Evolutionary conservation across 2,329 filamentous ascomycete species (phyloP).

Genomic region (Xylariaceae sp.): DNA sequence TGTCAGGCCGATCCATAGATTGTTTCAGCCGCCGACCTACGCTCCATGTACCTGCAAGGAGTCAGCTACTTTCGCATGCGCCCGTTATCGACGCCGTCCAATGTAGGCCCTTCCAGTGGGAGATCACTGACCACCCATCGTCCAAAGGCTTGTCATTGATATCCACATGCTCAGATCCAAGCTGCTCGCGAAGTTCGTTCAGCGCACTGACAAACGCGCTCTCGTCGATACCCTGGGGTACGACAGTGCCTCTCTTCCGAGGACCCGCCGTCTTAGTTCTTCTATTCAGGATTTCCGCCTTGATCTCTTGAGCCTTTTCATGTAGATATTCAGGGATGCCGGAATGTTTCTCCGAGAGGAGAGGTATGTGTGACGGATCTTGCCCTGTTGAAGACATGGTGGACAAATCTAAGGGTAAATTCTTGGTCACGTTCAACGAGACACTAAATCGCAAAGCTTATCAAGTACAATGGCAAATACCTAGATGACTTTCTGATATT

Average conservation of each 20-base stretch:
- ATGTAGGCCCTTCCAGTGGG: too few species aligned
- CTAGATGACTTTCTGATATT: too few species aligned
- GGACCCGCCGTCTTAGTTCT: constrained; percentile 27
- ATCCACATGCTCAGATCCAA: constrained; percentile 35
- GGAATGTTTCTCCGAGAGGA: constrained; percentile 33
- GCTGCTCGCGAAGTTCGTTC: constrained; percentile 29
- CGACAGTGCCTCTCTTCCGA: constrained; percentile 27
- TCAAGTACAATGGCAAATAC: too few species aligned
- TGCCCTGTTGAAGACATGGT: constrained; percentile 14
- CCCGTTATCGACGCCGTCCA: too few species aligned
- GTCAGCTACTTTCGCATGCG: too few species aligned
- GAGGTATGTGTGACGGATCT: constrained; percentile 26
- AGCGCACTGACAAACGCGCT: constrained; percentile 29
- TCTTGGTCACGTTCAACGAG: too few species aligned
- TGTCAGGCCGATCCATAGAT: neutral
- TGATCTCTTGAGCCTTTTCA: constrained; percentile 30
- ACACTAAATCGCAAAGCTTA: too few species aligned
- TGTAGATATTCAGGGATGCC: constrained; percentile 34
- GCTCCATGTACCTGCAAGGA: constrained; percentile 26
- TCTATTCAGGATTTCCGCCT: constrained; percentile 29
- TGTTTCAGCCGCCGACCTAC: constrained; percentile 10
- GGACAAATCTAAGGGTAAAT: too few species aligned
- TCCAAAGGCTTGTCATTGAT: constrained; percentile 35
- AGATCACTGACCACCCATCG: constrained; percentile 33
- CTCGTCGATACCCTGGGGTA: constrained; percentile 35